Conservation (phyloP, 2,329 filamentous ascomycete species). For the Penicillium sp. region DNA sequence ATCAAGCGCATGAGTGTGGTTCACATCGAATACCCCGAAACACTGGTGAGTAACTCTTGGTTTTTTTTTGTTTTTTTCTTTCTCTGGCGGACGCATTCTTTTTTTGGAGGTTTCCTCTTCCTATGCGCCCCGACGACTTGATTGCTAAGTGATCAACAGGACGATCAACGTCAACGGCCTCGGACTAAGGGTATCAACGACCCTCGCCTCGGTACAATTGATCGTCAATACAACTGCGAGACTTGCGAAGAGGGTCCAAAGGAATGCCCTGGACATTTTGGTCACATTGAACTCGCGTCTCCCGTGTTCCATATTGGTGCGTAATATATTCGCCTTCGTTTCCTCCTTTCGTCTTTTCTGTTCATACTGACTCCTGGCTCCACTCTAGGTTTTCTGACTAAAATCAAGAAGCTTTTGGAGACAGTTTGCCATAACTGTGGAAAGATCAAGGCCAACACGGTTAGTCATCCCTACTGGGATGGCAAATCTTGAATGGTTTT, state of each 20-base stretch:
- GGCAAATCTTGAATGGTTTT: conserved; percentile 53
- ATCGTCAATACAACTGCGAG: conserved; percentile 90
- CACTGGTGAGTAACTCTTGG: conserved; percentile 62
- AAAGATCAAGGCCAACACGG: conserved; percentile 95
- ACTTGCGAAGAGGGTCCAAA: conserved; percentile 95
- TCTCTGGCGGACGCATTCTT: neutral
- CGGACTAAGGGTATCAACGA: conserved; percentile 92
- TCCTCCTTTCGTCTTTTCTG: neutral
- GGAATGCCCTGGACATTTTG: conserved; percentile 96
- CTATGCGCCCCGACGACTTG: conserved; percentile 2
- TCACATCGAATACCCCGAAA: conserved; percentile 97
- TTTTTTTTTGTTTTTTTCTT: no score
- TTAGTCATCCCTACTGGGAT: conserved; percentile 71
- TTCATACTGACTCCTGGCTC: conserved; percentile 26
- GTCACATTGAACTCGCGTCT: conserved; percentile 95
- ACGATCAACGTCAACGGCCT: conserved; percentile 87
- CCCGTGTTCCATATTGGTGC: conserved; percentile 84
- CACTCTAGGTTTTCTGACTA: conserved; percentile 81
- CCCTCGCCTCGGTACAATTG: conserved; percentile 91
- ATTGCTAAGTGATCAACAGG: conserved; percentile 44
- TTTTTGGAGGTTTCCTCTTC: neutral
- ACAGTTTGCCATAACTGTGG: conserved; percentile 99
- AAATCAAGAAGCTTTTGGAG: conserved; percentile 98
- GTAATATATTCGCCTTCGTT: conserved; percentile 10
- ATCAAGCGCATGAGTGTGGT: conserved; percentile 98